Base-by-base conservation (phyloP, 108 stramenopile genomes). In the Cyclostephanos invisitatus region DNA sequence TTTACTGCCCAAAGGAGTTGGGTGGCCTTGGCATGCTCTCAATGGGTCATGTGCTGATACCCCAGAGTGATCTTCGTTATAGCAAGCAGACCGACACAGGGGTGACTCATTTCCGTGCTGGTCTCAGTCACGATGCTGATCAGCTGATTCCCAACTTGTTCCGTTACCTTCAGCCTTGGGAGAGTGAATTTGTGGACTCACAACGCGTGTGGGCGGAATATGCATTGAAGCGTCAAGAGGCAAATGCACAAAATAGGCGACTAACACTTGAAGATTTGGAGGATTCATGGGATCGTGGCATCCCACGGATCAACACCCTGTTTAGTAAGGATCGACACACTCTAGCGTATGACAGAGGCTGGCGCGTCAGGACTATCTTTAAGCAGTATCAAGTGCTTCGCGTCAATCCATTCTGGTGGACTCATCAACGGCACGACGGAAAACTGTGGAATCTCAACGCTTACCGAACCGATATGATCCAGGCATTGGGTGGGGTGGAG, bases 381-480 rank as follows among this genome's bases (percentile, higher is more conserved):
- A 97, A 98, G 80, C 91, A 97, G 83, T 99, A 97, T 84, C 98
- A 98, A 74, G 87, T 98, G 47, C 85, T 96, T 17, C 83, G 98
- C 54, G 88, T 93, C 48, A 96, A 98, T 73, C 97, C 97, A 14
- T 99, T 99, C 79, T 98, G 96, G 96, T 99, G 99, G 99, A 99
- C 99, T 27, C 96, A 98, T 73, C 93, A 94, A 78, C 89, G 97
- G 7, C 99, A 99, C 74, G 99, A 99, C 85, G 99, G 99, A 68
- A 99, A 99, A 82, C 93, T 99, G 6, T 99, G 99, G 99, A 99
- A 99, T 83, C 82, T 99, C 36, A 99, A 98, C 85, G 93, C 97
- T 54, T 99, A 98, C 79, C 91, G 99, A 42, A 99, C 99, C 24
- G 99, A 99, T 75, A 98, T 99, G 94, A 99, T 99, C 64, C 99